These are phyloP conservation scores for Oenanthe javanica DNA, from an alignment of 140 eudicot species.

Conservation along the genomic window DNA sequence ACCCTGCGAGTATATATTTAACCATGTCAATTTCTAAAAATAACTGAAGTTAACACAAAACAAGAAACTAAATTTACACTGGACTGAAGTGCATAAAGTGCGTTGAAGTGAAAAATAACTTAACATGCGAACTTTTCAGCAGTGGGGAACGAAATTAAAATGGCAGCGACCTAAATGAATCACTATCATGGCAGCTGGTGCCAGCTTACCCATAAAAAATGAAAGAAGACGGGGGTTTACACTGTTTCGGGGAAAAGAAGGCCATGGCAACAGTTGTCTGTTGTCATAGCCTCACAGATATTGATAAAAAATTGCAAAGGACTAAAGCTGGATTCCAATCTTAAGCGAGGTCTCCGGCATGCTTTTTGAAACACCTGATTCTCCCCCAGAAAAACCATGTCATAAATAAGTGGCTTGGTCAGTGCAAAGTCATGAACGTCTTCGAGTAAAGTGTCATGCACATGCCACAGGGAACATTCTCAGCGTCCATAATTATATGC, in stretches of 20 bases:
- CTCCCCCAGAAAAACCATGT: background rate
- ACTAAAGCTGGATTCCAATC: background rate
- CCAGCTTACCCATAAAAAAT: background rate
- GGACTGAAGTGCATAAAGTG: background rate
- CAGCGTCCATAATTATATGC: background rate
- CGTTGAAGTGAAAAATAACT: background rate
- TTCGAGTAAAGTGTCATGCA: background rate
- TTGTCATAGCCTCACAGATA: background rate
- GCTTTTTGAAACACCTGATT: background rate
- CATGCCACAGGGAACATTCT: background rate
- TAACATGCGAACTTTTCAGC: background rate
- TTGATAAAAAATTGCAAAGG: background rate
- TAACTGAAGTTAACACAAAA: background rate
- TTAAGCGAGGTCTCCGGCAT: background rate
- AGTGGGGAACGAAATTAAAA: background rate
- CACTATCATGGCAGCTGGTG: background rate
- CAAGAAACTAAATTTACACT: background rate
- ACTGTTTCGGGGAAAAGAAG: background rate
- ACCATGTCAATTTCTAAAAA: background rate
- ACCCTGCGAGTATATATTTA: slow-evolving; percentile 48
- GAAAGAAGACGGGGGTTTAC: background rate
- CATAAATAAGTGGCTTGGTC: background rate
- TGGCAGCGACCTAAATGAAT: background rate
- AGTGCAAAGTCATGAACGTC: background rate
- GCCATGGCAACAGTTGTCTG: background rate